Evolutionary conservation across 2,329 filamentous ascomycete genomes (phyloP).

Genomic region (Leptographium galeiforme): DNA sequence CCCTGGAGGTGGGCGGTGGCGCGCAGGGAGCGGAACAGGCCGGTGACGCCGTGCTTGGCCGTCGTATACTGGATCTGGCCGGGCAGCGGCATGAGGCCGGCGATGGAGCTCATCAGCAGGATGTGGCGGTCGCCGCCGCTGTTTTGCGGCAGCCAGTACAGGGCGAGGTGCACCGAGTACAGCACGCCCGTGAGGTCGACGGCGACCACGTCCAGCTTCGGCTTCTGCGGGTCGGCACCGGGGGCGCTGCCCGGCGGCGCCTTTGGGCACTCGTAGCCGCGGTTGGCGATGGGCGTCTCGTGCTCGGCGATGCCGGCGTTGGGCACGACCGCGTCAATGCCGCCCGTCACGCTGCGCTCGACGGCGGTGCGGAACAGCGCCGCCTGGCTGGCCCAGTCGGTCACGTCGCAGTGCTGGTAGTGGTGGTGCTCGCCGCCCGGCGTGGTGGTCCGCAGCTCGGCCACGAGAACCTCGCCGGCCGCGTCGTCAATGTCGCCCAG

Average conservation of each 20-base stretch:
- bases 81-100: slow-evolving; percentile 31
- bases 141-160: slow-evolving; percentile 42
- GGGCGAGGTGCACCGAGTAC: slow-evolving; percentile 51
- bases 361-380: slow-evolving; percentile 46
- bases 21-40: slow-evolving; percentile 46
- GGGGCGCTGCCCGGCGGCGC: not conserved
- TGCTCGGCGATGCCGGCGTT: slow-evolving; percentile 47
- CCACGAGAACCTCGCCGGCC: slow-evolving; percentile 40
- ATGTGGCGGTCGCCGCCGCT: slow-evolving; percentile 39
- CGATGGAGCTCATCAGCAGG: slow-evolving; percentile 48
- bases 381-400: slow-evolving; percentile 49
- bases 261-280: slow-evolving; percentile 30
- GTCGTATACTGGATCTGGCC: slow-evolving; percentile 38
- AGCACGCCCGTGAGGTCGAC: slow-evolving; percentile 50
- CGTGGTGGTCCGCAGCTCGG: slow-evolving; percentile 29
- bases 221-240: slow-evolving; percentile 27
- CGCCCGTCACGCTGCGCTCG: slow-evolving; percentile 36
- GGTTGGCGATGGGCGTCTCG: slow-evolving; percentile 13
- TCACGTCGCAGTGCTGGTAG: slow-evolving; percentile 50
- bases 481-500: slow-evolving; percentile 48
- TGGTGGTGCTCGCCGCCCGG: slow-evolving; percentile 34
- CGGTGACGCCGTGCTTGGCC: slow-evolving; percentile 52
- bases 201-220: slow-evolving; percentile 39
- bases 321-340: slow-evolving; percentile 49
- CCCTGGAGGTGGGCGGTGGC: slow-evolving; percentile 30